Base-by-base conservation (phyloP, 2,329 filamentous ascomycete species). In the Colletotrichum kahawae region DNA sequence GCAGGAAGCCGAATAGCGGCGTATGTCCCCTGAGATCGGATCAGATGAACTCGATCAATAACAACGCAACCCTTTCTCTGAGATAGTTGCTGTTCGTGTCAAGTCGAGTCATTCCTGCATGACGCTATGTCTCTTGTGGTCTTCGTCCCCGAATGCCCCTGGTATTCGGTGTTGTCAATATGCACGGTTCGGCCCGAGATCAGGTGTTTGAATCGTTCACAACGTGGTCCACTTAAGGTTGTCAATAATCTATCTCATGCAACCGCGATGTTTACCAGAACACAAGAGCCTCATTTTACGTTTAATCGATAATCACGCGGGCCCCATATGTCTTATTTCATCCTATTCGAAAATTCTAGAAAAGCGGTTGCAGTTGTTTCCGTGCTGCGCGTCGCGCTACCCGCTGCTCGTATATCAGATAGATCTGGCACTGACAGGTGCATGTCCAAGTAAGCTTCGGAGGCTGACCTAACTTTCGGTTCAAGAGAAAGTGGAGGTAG, bases 111-210 rank as follows among this genome's bases (percentile, higher is more conserved):
- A 56, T 67, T 36, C 10, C 13, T 51, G 21, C 63, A 21, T 64
- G 12, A 59, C 63, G 43, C 63, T 64, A 34, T 31, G 67, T 59
- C 33, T 16, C 18, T 59, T 14, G 21, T 6, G 5, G 27, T 7
- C 7, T 59, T 68, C 69, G 31, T 75, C 64, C 69, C 73, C 73
- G 57, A 36, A 21, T 2, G 21, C 27, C 56, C 18, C 24, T 21
- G 9, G 8, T 36, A 10, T 9, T 29, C 18, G 54, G 12, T 64
- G 72, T 60, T 51, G 48, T 60, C 56, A 73, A 63, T 14, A 62
- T 75, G 73, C 73, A 75, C 70, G 33, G 64, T 75, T 73, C 73
- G 73, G 73, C 69, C 70, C 73, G 73, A 65, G 64, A 59, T 18
- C 70, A 73, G 43, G 43, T 31, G 21, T 24, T 34, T 27, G 27